phyloP scores from a whole-genome alignment of 305 asterid species.

The Fraxinus angustifolia region DNA sequence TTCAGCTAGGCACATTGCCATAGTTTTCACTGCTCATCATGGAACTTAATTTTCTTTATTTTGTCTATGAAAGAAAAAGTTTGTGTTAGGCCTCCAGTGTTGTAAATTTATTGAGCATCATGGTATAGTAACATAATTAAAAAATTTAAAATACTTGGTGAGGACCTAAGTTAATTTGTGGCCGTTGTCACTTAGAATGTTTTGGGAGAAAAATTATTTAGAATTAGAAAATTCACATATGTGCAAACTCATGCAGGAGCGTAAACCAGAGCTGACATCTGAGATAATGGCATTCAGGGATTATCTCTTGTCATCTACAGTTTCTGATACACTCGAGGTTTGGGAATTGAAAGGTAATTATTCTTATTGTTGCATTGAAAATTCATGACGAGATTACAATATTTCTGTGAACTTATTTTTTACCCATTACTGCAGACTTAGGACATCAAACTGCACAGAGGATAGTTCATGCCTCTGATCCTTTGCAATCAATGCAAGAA shows the following conservation, averaged over 20 bases:
- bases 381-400: constrained; percentile 13
- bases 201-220: background rate
- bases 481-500: constrained; percentile 93
- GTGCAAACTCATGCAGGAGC: constrained; percentile 63
- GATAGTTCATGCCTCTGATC: constrained; percentile 94
- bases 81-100: background rate
- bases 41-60: background rate
- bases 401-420: constrained; percentile 14
- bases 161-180: background rate
- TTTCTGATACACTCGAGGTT: constrained; percentile 86
- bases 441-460: constrained; percentile 99
- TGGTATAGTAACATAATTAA: background rate
- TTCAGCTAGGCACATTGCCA: background rate
- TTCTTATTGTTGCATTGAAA: constrained; percentile 15
- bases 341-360: constrained; percentile 93
- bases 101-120: background rate
- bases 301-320: constrained; percentile 74
- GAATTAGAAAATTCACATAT: constrained; percentile 18
- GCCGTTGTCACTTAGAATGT: background rate
- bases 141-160: background rate
- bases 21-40: background rate
- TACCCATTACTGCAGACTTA: constrained; percentile 45
- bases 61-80: background rate
- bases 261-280: constrained; percentile 83
- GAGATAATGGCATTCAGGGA: constrained; percentile 99